phyloP scores from a whole-genome alignment of 805 yeast species.

The Yarrowia sp. region DNA sequence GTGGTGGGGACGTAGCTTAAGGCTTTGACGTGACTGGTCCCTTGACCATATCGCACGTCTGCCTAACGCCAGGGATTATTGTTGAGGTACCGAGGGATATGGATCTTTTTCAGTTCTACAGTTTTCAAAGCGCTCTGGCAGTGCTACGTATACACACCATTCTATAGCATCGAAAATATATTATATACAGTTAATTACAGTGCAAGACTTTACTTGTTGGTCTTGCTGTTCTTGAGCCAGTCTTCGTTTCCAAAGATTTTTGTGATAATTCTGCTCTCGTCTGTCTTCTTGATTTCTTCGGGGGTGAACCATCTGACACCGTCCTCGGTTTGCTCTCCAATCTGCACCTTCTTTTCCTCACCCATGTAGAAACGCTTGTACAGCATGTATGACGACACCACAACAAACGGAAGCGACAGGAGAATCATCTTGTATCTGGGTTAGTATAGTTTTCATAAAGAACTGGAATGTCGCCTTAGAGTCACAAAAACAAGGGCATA shows the following conservation, averaged over 20 bases:
- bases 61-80: neutral
- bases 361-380: constrained; percentile 35
- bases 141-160: constrained; percentile 21
- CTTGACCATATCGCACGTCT: neutral
- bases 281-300: constrained; percentile 6
- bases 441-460: too few species aligned
- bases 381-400: neutral
- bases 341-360: constrained; percentile 46
- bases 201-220: neutral
- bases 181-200: neutral
- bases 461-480: too few species aligned
- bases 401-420: neutral
- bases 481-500: neutral
- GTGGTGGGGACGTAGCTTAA: constrained; percentile 24
- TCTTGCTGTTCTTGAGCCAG: constrained; percentile 12
- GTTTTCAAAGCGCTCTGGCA: constrained; percentile 20
- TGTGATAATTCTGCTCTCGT: neutral
- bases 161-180: constrained; percentile 21
- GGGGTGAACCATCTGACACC: constrained; percentile 35
- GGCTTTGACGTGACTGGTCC: constrained; percentile 19
- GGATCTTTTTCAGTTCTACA: constrained; percentile 16
- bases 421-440: constrained; percentile 20
- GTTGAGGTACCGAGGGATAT: constrained; percentile 4
- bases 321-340: constrained; percentile 48
- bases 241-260: neutral